phyloP scores from a whole-genome alignment of 176 grass and related monocot species.

The Cenchrus fungigraminus region DNA sequence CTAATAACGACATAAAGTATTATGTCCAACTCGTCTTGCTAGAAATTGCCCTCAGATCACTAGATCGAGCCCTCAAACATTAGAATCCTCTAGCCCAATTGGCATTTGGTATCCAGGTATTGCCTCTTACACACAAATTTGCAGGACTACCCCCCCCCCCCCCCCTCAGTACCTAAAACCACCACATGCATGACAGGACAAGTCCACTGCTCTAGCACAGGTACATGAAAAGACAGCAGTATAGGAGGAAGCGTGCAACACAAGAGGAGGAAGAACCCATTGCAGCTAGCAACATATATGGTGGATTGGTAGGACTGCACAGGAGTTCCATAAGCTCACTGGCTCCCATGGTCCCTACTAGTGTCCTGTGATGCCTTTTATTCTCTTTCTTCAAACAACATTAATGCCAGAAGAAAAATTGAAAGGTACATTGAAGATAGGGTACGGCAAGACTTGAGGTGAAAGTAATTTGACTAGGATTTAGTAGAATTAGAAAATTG shows the following conservation, averaged over 20 bases:
- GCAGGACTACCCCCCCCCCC: neutral
- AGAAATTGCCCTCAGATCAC: neutral
- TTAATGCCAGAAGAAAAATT: neutral
- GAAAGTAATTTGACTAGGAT: slow-evolving; percentile 1
- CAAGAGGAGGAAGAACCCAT: neutral
- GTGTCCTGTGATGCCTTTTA: neutral
- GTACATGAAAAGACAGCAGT: neutral
- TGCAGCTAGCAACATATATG: neutral
- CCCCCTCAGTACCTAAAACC: neutral
- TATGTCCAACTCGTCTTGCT: neutral
- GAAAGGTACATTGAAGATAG: neutral
- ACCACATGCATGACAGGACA: neutral
- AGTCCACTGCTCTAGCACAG: neutral
- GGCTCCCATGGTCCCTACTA: neutral
- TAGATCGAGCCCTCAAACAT: neutral
- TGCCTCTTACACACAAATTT: neutral
- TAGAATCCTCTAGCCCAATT: neutral
- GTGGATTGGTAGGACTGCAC: neutral
- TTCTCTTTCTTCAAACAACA: neutral
- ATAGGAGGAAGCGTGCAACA: neutral
- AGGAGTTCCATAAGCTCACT: neutral
- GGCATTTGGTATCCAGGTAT: neutral
- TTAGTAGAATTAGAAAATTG: neutral
- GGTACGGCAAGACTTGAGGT: neutral
- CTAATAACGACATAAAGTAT: neutral